Evolutionary conservation across 2,329 filamentous ascomycete genomes (phyloP), one percentile per base, ranked within the genome.

Genomic region (Diaporthe citri): DNA sequence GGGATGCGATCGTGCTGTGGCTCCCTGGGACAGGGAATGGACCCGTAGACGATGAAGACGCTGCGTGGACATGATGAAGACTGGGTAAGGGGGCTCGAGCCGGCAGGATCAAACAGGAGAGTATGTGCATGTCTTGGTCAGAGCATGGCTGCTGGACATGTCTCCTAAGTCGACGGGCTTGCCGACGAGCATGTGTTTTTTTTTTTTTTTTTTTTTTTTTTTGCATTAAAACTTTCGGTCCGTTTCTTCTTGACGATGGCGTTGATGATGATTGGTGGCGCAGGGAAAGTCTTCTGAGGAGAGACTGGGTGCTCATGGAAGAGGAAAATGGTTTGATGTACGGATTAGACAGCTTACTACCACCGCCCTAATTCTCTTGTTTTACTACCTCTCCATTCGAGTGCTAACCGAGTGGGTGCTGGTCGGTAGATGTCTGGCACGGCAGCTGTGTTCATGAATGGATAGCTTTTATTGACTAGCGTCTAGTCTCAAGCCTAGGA

Each of bases 261-360:
- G 62, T 67, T 69, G 34, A 55, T 69, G 64, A 55, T 13, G 2
- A 12, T 12, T 55, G 48, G 34, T 28, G 64, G 64, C 64, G 48
- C 48, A 28, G 64, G 48, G 34, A 69, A 69, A 55, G 64, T 67
- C 64, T 69, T 10, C 1, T 12, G 46, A 69, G 2, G 17, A 69
- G 46, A 20, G 60, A 41, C 34, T 7, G 9, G n/a, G 28, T 69
- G 22, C 31, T 39, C 22, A 25, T 25, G 43, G 56, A 34, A 41
- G 48, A 69, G 48, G 4, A 41, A 55, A 55, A 28, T 10, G 20
- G 46, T 22, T 28, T 41, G 25, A 22, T 41, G 34, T 55, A 22
- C 10, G 48, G 64, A 41, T 69, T 69, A 69, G 64, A 69, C 46
- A 41, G 34, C 22, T 28, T 25, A 36, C 9, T 52, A 25, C 22